Conservation (phyloP, 495 filamentous ascomycete species). For the Halenospora varia region DNA sequence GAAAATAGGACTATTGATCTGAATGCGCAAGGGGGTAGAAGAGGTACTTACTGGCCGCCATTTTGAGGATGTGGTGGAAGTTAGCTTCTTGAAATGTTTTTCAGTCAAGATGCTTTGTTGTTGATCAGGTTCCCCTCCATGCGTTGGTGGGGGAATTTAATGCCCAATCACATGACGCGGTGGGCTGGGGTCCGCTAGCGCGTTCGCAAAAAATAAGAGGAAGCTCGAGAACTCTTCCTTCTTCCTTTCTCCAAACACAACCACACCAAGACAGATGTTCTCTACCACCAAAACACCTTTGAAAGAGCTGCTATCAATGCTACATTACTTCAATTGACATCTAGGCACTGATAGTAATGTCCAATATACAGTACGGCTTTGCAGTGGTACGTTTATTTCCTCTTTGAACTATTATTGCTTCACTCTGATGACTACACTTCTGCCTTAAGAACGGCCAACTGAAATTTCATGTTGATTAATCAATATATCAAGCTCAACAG, state of each 20-base stretch:
- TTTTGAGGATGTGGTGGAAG: constrained; percentile 4
- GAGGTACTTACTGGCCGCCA: constrained; percentile 18
- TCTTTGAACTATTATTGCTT: neutral
- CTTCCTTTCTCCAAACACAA: too few relatives aligned
- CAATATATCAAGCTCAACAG: constrained; percentile 58
- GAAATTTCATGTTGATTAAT: constrained; percentile 51
- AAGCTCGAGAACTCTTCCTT: too few relatives aligned
- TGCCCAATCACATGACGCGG: neutral
- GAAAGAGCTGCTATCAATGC: too few relatives aligned
- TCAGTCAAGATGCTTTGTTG: neutral
- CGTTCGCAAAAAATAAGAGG: neutral
- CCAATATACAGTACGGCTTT: too few relatives aligned
- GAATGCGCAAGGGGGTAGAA: too few relatives aligned
- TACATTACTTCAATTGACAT: too few relatives aligned
- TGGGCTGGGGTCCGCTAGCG: too few relatives aligned
- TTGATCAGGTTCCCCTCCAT: neutral
- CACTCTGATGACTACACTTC: constrained; percentile 28
- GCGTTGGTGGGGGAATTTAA: neutral
- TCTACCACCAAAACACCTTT: too few relatives aligned
- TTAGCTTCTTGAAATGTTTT: neutral
- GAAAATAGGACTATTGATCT: too few relatives aligned
- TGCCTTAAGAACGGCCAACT: constrained; percentile 58
- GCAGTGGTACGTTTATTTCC: constrained; percentile 9
- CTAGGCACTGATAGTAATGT: too few relatives aligned
- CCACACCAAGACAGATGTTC: too few relatives aligned